These are phyloP conservation scores for Backusella westeae DNA, from an alignment of 192 early-diverging fungal species.

Conservation along the genomic window DNA sequence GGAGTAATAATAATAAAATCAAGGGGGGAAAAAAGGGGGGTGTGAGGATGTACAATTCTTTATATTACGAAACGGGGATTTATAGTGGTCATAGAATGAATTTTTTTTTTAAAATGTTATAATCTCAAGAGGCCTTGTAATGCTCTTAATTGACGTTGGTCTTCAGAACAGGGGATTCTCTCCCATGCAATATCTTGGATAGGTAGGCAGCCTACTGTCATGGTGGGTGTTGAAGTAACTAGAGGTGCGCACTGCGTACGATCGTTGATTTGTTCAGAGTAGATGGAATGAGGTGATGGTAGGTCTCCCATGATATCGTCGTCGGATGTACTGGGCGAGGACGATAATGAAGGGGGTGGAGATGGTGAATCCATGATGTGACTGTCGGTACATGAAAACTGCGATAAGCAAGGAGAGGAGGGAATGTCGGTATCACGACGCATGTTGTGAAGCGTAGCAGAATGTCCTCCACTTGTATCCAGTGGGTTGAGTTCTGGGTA, in stretches of 20 bases:
- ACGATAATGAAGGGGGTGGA: slow-evolving; percentile 35
- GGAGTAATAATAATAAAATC: neutral
- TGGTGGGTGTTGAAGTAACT: neutral
- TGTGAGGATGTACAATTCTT: neutral
- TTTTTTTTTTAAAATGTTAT: slow-evolving; percentile 11
- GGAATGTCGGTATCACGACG: slow-evolving; percentile 6
- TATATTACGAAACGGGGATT: neutral
- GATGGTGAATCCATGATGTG: neutral
- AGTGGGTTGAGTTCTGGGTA: slow-evolving; percentile 74
- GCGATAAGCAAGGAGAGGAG: slow-evolving; percentile 8
- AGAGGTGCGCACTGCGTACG: neutral
- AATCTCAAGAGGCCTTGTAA: slow-evolving; percentile 27
- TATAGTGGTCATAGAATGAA: neutral
- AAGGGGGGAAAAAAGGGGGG: neutral
- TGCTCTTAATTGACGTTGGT: slow-evolving; percentile 38
- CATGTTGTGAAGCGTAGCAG: slow-evolving; percentile 30
- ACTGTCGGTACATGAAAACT: neutral
- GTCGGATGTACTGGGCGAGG: slow-evolving; percentile 37
- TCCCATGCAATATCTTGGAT: slow-evolving; percentile 41
- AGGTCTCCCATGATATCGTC: slow-evolving; percentile 31
- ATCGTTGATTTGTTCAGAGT: neutral
- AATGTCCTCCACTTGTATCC: slow-evolving; percentile 34
- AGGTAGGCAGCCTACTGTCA: slow-evolving; percentile 5
- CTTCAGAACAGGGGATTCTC: slow-evolving; percentile 38
- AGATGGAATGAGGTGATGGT: slow-evolving; percentile 15